Conservation (phyloP, 805 yeast species). For the Starmerella potacharoeniae region DNA sequence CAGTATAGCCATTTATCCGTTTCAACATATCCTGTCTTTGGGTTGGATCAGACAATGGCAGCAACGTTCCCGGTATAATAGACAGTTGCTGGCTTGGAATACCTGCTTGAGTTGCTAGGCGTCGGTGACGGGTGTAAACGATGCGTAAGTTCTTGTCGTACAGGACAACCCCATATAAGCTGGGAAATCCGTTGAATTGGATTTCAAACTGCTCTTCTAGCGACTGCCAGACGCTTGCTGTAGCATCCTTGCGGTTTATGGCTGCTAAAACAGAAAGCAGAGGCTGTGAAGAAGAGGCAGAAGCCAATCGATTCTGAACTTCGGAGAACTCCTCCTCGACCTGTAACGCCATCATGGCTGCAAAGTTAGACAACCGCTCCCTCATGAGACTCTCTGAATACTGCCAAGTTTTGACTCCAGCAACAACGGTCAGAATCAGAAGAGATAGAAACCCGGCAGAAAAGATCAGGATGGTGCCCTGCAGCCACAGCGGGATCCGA, state of each 20-base stretch:
- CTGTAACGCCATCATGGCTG: constrained; percentile 18
- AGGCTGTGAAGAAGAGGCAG: constrained; percentile 1
- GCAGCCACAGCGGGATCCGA: constrained; percentile 20
- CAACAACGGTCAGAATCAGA: constrained; percentile 11
- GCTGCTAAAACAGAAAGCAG: constrained; percentile 2
- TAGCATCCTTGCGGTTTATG: neutral
- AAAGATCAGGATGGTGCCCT: constrained; percentile 17
- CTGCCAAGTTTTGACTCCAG: constrained; percentile 16
- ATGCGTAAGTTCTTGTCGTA: constrained; percentile 7
- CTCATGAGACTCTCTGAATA: constrained; percentile 15
- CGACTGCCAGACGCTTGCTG: neutral
- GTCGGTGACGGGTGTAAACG: constrained; percentile 9
- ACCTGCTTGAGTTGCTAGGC: neutral
- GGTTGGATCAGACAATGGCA: constrained; percentile 6
- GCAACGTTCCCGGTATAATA: constrained; percentile 2
- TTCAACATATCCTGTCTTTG: neutral
- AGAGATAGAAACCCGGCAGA: constrained; percentile 16
- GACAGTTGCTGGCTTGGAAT: neutral
- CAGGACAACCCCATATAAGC: constrained; percentile 4
- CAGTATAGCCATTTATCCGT: neutral
- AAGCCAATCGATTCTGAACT: neutral
- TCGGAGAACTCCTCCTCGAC: constrained; percentile 11
- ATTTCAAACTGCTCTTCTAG: constrained; percentile 7
- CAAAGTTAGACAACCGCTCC: constrained; percentile 15
- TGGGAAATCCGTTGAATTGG: constrained; percentile 3